Base-by-base conservation (phyloP, 2,329 filamentous ascomycete species). In the Esteya vermicola region DNA sequence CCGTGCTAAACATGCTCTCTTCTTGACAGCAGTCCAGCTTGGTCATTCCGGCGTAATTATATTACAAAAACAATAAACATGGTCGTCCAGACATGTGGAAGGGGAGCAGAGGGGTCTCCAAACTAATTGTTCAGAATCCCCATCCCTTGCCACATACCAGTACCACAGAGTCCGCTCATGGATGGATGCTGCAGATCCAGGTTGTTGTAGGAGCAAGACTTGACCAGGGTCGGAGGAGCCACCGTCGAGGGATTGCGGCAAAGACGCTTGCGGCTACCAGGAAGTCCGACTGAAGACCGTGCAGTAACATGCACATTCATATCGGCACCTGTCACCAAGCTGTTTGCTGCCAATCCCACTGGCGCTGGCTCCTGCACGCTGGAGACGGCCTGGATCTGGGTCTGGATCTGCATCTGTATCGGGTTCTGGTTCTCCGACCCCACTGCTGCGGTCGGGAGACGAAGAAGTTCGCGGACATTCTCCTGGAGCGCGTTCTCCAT, bases 91-190 rank as follows among this genome's bases (percentile, higher is more conserved):
- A 36, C 34, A 39, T 30, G 27, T 14, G 27, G 25, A 26, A 26
- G 30, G 3, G 6, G 30, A 8, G 9, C n/a, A 32, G 6, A 30
- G 3, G 9, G n/a, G 30, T 19, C 27, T 20, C n/a, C 30, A n/a
- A 32, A 8, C 9, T 8, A 3, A 8, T 14, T 9, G 33, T 22
- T 4, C 19, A 8, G 13, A 14, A 30, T 8, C 27, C 36, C 35
- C 13, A 81, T 74, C 41, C 69, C 72, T 43, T 71, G 64, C 77
- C 78, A 81, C 73, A 81, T 79, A 39, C 76, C 75, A 30, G 72
- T 70, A 27, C 71, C 73, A 33, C 65, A 64, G 25, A 67, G 57
- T 35, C 58, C 69, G 43, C 64, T 67, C 42, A 69, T 60, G 32
- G 63, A 63, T 34, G 67, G 61, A 48, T 73, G 69, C 33, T 68